Evolutionary conservation across 169 alveolate species (phyloP).

Genomic region (Plasmodium ovale): DNA sequence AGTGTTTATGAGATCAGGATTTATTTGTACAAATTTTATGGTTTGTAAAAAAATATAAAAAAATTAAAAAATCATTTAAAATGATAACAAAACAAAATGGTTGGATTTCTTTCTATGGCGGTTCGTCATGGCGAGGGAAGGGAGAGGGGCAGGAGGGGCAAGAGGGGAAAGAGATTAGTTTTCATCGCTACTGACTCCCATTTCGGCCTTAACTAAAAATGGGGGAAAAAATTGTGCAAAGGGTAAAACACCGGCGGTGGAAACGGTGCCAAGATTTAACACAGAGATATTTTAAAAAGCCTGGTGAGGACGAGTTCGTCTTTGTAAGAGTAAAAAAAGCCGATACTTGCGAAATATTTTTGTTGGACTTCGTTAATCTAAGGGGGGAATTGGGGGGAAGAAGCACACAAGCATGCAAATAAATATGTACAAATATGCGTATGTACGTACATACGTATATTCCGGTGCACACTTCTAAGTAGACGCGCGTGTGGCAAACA

Average conservation of each 20-base stretch:
- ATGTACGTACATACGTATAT: no score
- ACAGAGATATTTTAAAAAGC: neutral
- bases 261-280: neutral
- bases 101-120: neutral
- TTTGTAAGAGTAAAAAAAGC: neutral
- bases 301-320: no score
- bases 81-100: no score
- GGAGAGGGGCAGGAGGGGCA: no score
- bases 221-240: neutral
- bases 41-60: no score
- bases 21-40: no score
- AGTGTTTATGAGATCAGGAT: no score
- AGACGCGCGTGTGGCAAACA: neutral
- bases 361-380: conserved; percentile 70
- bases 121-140: neutral
- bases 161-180: neutral
- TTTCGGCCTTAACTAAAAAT: conserved; percentile 53
- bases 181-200: conserved; percentile 71
- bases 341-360: conserved; percentile 45
- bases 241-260: no score
- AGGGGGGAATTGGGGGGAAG: neutral
- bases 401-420: no score
- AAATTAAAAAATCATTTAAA: no score
- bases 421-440: neutral
- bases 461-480: no score